phyloP scores from a whole-genome alignment of 352 stramenopile genomes.

The Globisporangium okanoganense region DNA sequence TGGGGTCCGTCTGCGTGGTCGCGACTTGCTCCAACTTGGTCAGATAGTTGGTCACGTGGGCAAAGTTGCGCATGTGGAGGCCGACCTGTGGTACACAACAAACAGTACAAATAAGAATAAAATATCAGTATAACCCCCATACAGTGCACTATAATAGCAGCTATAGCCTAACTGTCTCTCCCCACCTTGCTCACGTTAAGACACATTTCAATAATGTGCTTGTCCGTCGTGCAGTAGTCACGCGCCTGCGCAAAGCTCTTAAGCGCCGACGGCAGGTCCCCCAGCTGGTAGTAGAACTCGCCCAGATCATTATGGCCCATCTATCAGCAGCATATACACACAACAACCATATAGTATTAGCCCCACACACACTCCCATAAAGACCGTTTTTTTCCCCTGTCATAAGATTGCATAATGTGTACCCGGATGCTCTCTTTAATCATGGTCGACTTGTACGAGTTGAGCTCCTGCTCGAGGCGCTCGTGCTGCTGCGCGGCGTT shows the following conservation, averaged over 20 bases:
- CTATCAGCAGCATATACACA: conserved; percentile 22
- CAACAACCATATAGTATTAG: neutral
- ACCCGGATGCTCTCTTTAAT: conserved; percentile 91
- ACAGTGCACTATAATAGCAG: neutral
- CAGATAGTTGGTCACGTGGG: conserved; percentile 84
- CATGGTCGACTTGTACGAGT: conserved; percentile 90
- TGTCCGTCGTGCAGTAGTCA: conserved; percentile 90
- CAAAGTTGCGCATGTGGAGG: conserved; percentile 84
- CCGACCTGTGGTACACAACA: conserved; percentile 33
- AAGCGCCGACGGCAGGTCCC: conserved; percentile 66
- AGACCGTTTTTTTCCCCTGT: neutral
- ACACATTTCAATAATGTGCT: conserved; percentile 89
- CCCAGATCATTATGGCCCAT: conserved; percentile 88
- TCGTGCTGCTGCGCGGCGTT: conserved; percentile 70
- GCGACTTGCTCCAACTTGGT: conserved; percentile 83
- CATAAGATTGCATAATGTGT: conserved; percentile 2
- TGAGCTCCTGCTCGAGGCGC: conserved; percentile 83
- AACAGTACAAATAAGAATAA: neutral
- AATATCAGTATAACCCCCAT: neutral
- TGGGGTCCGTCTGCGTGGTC: conserved; percentile 54
- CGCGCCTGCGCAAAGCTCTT: conserved; percentile 85
- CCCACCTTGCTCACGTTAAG: conserved; percentile 86
- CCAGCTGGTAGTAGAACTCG: conserved; percentile 85
- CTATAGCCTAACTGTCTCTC: neutral
- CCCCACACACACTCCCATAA: neutral